A percentile compares a stretch with the other conserved stretches of the same genome.
These are phyloP conservation scores for Phaeosphaeria sp. DNA, from an alignment of 2,329 filamentous ascomycete species.

Conservation along the genomic window DNA sequence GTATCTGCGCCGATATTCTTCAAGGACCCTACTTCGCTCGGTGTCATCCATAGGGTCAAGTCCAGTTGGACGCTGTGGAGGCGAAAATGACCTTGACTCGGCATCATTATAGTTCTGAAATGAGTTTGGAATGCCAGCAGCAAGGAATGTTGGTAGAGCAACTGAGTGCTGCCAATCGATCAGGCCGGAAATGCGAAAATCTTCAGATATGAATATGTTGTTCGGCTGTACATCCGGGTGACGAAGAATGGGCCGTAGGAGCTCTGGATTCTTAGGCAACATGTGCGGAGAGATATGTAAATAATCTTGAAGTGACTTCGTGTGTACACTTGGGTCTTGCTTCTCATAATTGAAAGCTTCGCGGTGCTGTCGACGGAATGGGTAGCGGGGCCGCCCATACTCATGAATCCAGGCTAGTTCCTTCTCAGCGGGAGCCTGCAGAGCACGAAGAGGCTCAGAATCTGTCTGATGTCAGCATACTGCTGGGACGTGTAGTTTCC, in stretches of 20 bases:
- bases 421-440: slow-evolving; percentile 29
- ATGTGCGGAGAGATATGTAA: slow-evolving; percentile 24
- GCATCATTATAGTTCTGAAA: slow-evolving; percentile 51
- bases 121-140: slow-evolving; percentile 46
- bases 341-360: slow-evolving; percentile 30
- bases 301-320: slow-evolving; percentile 22
- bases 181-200: slow-evolving; percentile 44
- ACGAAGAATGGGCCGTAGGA: slow-evolving; percentile 32
- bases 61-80: slow-evolving; percentile 24
- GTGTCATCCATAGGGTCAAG: slow-evolving; percentile 19
- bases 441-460: slow-evolving; percentile 16
- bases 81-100: slow-evolving; percentile 24
- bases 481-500: not conserved
- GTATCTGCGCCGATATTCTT: slow-evolving; percentile 34
- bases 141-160: slow-evolving; percentile 47
- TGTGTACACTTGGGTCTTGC: slow-evolving; percentile 24
- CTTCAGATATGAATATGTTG: slow-evolving; percentile 32
- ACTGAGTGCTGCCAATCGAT: slow-evolving; percentile 54
- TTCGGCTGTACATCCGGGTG: slow-evolving; percentile 46
- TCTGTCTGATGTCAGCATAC: slow-evolving; percentile 13
- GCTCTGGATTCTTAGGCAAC: slow-evolving; percentile 21
- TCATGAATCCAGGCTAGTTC: slow-evolving; percentile 31
- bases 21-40: slow-evolving; percentile 21
- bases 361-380: slow-evolving; percentile 26
- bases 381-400: slow-evolving; percentile 25